Percentiles rank a stretch among this genome's conserved stretches.
Evolutionary conservation across 2,329 filamentous ascomycete species (phyloP).

Genomic region (Boeremia exigua): DNA sequence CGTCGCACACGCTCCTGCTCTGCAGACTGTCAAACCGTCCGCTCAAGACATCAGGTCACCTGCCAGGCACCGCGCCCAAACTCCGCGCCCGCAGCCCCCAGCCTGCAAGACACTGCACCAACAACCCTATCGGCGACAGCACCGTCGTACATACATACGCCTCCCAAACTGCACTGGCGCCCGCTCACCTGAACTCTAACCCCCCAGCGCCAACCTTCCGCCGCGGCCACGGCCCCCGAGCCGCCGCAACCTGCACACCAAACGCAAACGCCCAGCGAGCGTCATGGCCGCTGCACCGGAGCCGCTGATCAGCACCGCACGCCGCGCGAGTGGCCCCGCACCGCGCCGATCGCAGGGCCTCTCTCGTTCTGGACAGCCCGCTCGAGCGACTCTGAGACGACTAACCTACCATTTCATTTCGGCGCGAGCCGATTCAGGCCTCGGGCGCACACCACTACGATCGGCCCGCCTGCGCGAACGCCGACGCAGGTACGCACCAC

Average conservation of each 20-base stretch:
- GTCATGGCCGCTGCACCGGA: conserved; percentile 20
- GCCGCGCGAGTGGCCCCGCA: conserved; percentile 2
- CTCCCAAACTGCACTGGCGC: conserved; percentile 2
- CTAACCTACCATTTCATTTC: background rate
- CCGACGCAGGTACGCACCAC: conserved; percentile 16
- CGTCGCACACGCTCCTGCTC: conserved; percentile 22
- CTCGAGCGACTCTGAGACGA: conserved; percentile 7
- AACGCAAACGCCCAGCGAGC: conserved; percentile 20
- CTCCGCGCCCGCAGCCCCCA: conserved; percentile 9
- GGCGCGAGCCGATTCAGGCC: conserved; percentile 12
- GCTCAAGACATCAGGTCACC: conserved; percentile 27
- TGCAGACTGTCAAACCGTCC: conserved; percentile 7
- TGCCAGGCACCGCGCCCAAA: conserved; percentile 15
- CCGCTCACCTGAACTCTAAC: conserved; percentile 11
- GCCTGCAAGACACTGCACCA: conserved; percentile 25
- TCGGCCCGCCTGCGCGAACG: conserved; percentile 4
- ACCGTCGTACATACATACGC: conserved; percentile 2
- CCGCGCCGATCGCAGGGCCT: conserved; percentile 10
- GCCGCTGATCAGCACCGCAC: conserved; percentile 15
- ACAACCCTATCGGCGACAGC: background rate
- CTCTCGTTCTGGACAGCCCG: conserved; percentile 10
- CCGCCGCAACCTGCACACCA: conserved; percentile 25
- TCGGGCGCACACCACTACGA: conserved; percentile 1
- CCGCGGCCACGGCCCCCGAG: conserved; percentile 29
- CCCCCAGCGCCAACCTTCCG: conserved; percentile 24